Evolutionary conservation across 345 rosid species (phyloP).

Genomic region (Murraya koenigii): DNA sequence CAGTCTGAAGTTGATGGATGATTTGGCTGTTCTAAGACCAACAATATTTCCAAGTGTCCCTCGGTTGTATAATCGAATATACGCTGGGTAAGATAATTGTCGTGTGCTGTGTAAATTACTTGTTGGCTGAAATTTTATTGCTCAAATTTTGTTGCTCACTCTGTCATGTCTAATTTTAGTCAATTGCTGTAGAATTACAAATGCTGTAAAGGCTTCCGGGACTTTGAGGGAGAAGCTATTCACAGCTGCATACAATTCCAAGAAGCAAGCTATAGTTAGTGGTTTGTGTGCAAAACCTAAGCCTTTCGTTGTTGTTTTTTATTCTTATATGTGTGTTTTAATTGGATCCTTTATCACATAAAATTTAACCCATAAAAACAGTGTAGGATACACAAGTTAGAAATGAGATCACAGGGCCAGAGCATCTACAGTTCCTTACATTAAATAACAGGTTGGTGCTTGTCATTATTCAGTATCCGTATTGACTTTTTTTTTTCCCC

Average conservation of each 20-base stretch:
- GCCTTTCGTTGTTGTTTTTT: neutral
- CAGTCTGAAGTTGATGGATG: slow-evolving; percentile 79
- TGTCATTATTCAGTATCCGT: neutral
- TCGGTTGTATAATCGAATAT: slow-evolving; percentile 79
- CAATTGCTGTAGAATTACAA: slow-evolving; percentile 51
- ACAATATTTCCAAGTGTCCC: slow-evolving; percentile 93
- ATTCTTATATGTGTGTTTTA: neutral
- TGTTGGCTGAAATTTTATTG: neutral
- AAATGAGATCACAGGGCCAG: neutral
- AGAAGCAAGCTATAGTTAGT: slow-evolving; percentile 71
- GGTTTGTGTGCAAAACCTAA: slow-evolving; percentile 38
- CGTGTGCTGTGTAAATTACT: slow-evolving; percentile 7
- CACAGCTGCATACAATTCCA: slow-evolving; percentile 74
- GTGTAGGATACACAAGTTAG: neutral
- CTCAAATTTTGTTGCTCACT: slow-evolving; percentile 11
- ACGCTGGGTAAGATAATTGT: slow-evolving; percentile 59
- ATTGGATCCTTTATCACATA: neutral
- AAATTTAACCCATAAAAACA: neutral
- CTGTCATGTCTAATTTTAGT: slow-evolving; percentile 17
- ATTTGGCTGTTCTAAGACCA: slow-evolving; percentile 75
- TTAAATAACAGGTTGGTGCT: neutral
- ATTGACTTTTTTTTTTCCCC: neutral
- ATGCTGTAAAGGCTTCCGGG: slow-evolving; percentile 76
- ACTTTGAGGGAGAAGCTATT: slow-evolving; percentile 66
- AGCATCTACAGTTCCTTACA: neutral